These are phyloP conservation scores for Papiliotrema terrestris DNA, from an alignment of 1,284 basidiomycete species.

Conservation along the genomic window DNA sequence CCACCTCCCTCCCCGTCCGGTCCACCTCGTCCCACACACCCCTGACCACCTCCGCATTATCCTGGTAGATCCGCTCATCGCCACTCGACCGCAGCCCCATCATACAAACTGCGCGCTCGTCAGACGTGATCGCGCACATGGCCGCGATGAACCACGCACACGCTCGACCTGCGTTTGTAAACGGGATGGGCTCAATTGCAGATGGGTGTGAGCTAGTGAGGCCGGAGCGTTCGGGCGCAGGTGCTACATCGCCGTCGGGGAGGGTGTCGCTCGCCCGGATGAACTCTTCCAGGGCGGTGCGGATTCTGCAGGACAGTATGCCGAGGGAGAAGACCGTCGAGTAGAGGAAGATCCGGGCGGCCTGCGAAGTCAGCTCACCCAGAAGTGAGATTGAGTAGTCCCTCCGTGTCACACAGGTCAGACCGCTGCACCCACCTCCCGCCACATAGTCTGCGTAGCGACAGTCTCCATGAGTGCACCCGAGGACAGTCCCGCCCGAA, in stretches of 20 bases:
- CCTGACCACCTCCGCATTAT: background rate
- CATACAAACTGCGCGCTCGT: background rate
- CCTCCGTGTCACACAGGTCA: too few species aligned
- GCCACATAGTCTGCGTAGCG: slow-evolving; percentile 2
- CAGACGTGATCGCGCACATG: background rate
- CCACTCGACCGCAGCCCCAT: background rate
- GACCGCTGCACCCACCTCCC: background rate
- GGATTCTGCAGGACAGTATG: background rate
- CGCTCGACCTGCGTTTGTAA: background rate
- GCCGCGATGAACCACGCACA: background rate
- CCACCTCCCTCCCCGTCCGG: background rate
- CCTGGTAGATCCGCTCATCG: background rate
- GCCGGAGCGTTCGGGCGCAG: too few species aligned
- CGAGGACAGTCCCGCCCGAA: slow-evolving; percentile 1
- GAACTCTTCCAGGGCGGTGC: background rate
- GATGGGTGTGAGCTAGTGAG: too few species aligned
- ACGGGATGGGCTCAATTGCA: background rate
- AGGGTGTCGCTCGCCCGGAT: background rate
- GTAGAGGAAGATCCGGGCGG: background rate
- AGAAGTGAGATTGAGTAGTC: too few species aligned
- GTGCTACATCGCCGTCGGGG: background rate
- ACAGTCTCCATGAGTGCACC: background rate
- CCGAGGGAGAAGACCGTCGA: background rate
- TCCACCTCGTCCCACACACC: background rate
- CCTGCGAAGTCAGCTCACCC: background rate